phyloP scores from a whole-genome alignment of 441 rosid species.

The Adansonia rubrostipa region DNA sequence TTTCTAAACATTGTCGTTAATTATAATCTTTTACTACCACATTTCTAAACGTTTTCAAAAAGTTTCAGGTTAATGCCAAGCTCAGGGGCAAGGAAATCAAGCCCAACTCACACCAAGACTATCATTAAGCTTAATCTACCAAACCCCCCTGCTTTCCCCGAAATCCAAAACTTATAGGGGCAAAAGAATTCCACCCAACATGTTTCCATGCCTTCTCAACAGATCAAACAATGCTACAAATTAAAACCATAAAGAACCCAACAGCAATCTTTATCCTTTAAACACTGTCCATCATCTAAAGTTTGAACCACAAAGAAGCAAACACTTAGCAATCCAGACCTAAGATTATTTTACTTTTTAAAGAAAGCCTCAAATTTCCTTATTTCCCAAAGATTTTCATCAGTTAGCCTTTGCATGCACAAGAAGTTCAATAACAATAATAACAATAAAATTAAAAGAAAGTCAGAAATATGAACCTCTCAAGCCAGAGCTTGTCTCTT shows the following conservation, averaged over 20 bases:
- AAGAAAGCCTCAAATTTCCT: neutral
- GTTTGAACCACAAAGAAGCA: neutral
- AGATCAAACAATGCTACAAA: neutral
- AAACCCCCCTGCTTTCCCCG: neutral
- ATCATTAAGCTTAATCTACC: slow-evolving; percentile 13
- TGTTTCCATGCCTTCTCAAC: neutral
- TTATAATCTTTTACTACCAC: neutral
- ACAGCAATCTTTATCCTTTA: slow-evolving; percentile 1
- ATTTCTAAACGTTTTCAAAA: neutral
- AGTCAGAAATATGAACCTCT: slow-evolving; percentile 34
- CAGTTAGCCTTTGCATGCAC: neutral
- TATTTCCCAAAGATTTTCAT: neutral
- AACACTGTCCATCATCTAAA: neutral
- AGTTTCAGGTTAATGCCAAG: neutral
- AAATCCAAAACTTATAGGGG: neutral
- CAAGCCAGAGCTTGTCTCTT: slow-evolving; percentile 35
- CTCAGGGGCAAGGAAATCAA: neutral
- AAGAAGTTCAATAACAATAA: neutral
- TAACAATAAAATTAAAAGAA: neutral
- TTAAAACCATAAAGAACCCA: neutral
- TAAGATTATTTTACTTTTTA: neutral
- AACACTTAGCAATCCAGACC: neutral
- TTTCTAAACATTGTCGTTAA: neutral
- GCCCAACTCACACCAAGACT: slow-evolving; percentile 7
- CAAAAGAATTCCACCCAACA: neutral